Evolutionary conservation across 345 rosid species (phyloP).

Genomic region (Sonneratia caseolaris): DNA sequence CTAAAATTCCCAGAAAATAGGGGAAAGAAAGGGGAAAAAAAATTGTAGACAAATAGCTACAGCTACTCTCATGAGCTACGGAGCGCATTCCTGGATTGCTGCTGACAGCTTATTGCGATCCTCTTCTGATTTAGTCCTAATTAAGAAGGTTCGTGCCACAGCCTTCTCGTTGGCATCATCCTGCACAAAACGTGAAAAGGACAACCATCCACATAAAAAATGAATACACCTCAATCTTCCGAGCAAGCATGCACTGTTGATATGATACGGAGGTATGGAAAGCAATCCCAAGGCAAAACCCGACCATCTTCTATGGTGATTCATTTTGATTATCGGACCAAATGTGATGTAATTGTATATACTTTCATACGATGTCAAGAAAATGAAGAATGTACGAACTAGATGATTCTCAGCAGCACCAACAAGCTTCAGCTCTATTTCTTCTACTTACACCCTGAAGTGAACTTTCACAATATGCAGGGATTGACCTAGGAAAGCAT

Average conservation of each 20-base stretch:
- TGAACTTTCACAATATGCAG: not conserved
- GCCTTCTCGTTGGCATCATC: conserved; percentile 33
- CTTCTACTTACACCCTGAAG: not conserved
- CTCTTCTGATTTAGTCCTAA: conserved; percentile 62
- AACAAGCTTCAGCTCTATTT: not conserved
- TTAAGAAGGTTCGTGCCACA: conserved; percentile 68
- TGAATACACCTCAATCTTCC: not conserved
- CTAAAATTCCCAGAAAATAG: not conserved
- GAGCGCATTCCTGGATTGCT: conserved; percentile 73
- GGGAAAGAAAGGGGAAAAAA: not conserved
- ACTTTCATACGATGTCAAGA: not conserved
- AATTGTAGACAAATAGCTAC: not conserved
- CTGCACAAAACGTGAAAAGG: conserved; percentile 26
- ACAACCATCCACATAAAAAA: not conserved
- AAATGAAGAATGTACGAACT: not conserved
- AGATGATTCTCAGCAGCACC: not conserved
- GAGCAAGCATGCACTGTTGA: not conserved
- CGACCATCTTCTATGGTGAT: not conserved
- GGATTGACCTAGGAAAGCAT: not conserved
- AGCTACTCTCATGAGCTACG: conserved; percentile 35
- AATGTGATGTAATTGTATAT: not conserved
- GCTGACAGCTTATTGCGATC: conserved; percentile 68
- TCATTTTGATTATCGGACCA: not conserved
- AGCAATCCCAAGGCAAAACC: not conserved
- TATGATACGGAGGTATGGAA: not conserved